Percentiles rank a stretch among this genome's conserved stretches.
These are phyloP conservation scores for Asterionellopsis glacialis DNA, from an alignment of 108 stramenopile genomes.

Conservation along the genomic window DNA sequence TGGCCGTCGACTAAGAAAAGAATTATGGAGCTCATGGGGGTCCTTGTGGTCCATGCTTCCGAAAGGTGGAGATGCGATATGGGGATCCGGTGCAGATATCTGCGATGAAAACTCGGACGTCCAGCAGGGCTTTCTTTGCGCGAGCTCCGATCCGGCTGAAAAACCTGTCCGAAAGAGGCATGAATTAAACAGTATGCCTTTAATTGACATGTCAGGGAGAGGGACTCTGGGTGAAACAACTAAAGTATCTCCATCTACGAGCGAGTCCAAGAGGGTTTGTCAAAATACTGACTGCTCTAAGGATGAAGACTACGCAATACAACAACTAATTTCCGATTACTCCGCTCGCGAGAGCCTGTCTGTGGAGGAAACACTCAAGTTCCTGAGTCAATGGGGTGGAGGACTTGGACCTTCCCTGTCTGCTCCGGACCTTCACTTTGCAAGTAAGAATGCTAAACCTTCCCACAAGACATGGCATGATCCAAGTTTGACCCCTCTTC, in stretches of 20 bases:
- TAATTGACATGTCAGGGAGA: neutral
- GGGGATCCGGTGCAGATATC: constrained; percentile 67
- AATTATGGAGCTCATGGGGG: constrained; percentile 76
- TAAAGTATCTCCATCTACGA: neutral
- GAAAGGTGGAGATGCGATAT: constrained; percentile 79
- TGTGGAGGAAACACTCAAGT: constrained; percentile 13
- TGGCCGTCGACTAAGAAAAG: constrained; percentile 48
- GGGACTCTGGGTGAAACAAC: neutral
- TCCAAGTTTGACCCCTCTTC: constrained; percentile 62
- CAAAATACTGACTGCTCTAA: neutral
- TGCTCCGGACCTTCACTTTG: constrained; percentile 28
- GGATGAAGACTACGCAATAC: neutral
- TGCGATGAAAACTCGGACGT: neutral
- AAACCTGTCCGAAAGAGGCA: too few relatives aligned
- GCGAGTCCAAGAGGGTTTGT: neutral
- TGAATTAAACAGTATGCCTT: neutral
- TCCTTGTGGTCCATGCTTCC: constrained; percentile 75
- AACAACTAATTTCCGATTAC: neutral
- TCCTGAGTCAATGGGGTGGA: constrained; percentile 55
- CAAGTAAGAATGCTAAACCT: constrained; percentile 27
- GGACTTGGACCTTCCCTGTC: constrained; percentile 38
- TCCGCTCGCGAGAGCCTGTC: neutral
- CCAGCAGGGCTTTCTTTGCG: neutral
- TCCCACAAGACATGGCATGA: constrained; percentile 63
- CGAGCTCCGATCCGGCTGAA: too few relatives aligned